Base-by-base conservation (phyloP, 2,329 filamentous ascomycete species). In the Hymenoscyphus infarciens region DNA sequence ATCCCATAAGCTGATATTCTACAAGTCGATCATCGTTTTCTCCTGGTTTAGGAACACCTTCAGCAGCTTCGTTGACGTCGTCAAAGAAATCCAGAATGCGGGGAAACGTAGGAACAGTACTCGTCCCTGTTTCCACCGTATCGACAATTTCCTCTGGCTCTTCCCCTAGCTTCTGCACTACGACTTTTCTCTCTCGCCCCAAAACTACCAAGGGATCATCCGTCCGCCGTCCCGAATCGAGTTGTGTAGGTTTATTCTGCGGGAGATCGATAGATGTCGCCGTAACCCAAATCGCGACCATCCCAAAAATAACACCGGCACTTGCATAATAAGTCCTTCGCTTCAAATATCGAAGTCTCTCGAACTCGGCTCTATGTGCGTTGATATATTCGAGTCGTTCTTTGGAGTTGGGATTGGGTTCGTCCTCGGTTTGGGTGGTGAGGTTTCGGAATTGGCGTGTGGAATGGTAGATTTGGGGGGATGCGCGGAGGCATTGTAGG, bases 1-100 rank as follows among this genome's bases (percentile, higher is more conserved):
- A 79, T 0, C 95, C 95, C 6, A 98, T 83, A 0, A 98, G 82
- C 25, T 92, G 93, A 75, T 97, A 98, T 71, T 97, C 89, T 71
- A 76, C 82, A 64, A 78, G 73, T 39, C 63, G 53, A 61, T 68
- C 65, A 45, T 70, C 67, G 5, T 57, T 56, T 11, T 61, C 25
- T 54, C 13, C 61, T 1, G 63, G 58, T n/a, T 38, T 53, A 19
- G 56, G 54, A 13, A 57, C 65, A 25, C 61, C 29, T 10, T 56
- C 66, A 2, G 19, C 16, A 25, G 39, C 56, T n/a, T 64, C 60
- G 16, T 56, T 65, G 33, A 64, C 64, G 45, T 69, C 64, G 55
- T 73, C 71, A 8, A 63, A 64, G 38, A 73, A 73, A n/a, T 69
- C 67, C 22, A 73, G 27, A 3, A 71, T 52, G 25, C 68, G 57